A percentile compares a stretch with the other conserved stretches of the same genome.
These are phyloP conservation scores for Candida chauliodis DNA, from an alignment of 805 yeast genomes.

Conservation along the genomic window DNA sequence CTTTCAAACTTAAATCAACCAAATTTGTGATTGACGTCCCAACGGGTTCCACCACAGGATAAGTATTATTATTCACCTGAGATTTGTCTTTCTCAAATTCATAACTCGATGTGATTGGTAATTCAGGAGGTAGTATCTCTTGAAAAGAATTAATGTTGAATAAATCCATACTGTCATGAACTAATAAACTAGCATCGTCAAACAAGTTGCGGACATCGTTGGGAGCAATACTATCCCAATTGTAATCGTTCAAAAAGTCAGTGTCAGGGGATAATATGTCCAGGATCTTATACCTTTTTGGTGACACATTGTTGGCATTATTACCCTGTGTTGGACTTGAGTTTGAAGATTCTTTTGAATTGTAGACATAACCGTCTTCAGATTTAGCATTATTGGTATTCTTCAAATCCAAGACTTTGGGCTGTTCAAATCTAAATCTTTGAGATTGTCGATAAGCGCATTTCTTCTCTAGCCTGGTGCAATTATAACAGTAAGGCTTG, in stretches of 20 bases:
- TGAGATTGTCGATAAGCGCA: slow-evolving; percentile 22
- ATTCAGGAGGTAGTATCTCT: background rate
- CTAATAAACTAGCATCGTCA: slow-evolving; percentile 32
- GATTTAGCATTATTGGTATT: background rate
- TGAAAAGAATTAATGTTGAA: background rate
- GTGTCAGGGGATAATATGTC: slow-evolving; percentile 7
- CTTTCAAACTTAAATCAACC: slow-evolving; percentile 21
- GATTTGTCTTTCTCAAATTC: slow-evolving; percentile 2
- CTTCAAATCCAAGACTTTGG: background rate
- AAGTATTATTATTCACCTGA: background rate
- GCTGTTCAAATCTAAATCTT: slow-evolving; percentile 12
- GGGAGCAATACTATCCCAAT: slow-evolving; percentile 4
- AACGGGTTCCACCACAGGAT: background rate
- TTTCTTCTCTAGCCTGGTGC: slow-evolving; percentile 29
- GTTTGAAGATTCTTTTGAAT: background rate
- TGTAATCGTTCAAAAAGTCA: slow-evolving; percentile 4
- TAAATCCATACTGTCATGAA: slow-evolving; percentile 24
- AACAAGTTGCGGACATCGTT: slow-evolving; percentile 19
- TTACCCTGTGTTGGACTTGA: background rate
- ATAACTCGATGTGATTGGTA: background rate
- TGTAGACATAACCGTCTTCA: background rate
- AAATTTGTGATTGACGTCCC: slow-evolving; percentile 15
- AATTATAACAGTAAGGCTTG: slow-evolving; percentile 34
- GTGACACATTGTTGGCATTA: background rate
- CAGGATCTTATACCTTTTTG: slow-evolving; percentile 1